Conservation (phyloP, 495 filamentous ascomycete genomes). For the Penicillium taxi region DNA sequence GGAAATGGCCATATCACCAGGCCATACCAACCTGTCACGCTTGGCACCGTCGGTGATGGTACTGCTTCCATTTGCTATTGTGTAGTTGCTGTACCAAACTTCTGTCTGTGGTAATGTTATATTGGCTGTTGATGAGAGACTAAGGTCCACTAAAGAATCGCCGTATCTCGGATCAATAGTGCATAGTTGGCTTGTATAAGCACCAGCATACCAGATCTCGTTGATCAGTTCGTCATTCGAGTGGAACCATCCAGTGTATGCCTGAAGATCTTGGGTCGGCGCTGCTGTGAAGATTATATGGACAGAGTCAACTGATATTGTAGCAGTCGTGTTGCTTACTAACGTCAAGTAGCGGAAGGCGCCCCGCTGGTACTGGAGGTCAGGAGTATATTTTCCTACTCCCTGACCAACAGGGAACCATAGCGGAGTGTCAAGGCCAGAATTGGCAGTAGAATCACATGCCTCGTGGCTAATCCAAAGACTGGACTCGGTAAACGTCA, state of each 20-base stretch:
- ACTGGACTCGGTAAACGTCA: conserved; percentile 38
- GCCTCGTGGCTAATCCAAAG: conserved; percentile 33
- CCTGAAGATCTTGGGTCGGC: conserved; percentile 42
- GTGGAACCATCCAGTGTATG: conserved; percentile 54
- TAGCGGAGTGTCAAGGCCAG: conserved; percentile 32
- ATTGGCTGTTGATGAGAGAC: conserved; percentile 10
- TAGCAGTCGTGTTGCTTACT: conserved; percentile 18
- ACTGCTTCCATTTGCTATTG: conserved; percentile 37
- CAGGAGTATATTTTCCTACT: conserved; percentile 25
- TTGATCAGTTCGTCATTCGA: conserved; percentile 49
- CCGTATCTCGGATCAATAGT: conserved; percentile 46
- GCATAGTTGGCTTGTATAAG: conserved; percentile 52
- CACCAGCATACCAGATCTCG: conserved; percentile 55
- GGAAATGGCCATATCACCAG: conserved; percentile 52
- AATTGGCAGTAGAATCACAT: conserved; percentile 36
- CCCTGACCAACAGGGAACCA: conserved; percentile 25
- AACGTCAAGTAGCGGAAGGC: conserved; percentile 39
- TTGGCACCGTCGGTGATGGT: conserved; percentile 51
- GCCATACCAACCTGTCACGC: conserved; percentile 48
- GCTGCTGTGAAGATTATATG: conserved; percentile 26
- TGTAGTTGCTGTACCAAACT: conserved; percentile 26
- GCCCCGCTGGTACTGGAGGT: conserved; percentile 29
- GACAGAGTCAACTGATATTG: conserved; percentile 11
- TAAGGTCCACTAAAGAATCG: conserved; percentile 29
- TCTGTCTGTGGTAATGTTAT: conserved; percentile 19